Evolutionary conservation across 169 alveolate species (phyloP), one percentile per base, ranked within the genome.

Genomic region (Perkinsus chesapeaki): DNA sequence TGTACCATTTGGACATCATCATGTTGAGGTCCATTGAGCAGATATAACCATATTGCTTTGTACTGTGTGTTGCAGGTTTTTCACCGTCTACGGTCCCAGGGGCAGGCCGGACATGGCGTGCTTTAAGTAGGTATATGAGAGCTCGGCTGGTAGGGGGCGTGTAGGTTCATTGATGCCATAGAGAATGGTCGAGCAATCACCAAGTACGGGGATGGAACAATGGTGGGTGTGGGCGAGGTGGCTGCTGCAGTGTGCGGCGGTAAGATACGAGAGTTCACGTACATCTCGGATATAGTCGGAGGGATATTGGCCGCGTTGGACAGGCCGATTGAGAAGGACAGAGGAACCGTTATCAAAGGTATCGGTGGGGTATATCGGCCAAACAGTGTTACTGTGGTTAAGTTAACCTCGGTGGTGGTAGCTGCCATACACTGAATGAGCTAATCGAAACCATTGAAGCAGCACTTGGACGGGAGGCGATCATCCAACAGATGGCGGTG

Each of bases 61-160:
- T 34, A 39, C 37, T 93, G 91, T 92, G 82, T 91, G 92, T 5
- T 82, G 92, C 19, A 39, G 96, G 12, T 94, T 93, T 92, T 94
- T 94, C 94, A 94, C 96, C 39, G 96, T 94, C 73, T 94, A 93
- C 82, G 96, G 96, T 5, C 96, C 96, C 9, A 91, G 95, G 94
- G 93, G 95, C 9, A n/a, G 95, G 27, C 93, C 95, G 0, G 95
- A 93, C 91, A 93, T 93, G 95, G 95, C 95, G 12, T 39, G 82
- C 0, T 91, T 39, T 90, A 93, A 93, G 93, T 60, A 60, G 23
- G 60, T 16, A 9, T 5, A 43, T 43, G 60, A 43, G 5, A 16
- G 60, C 60, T 43, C 16, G 60, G 60, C 60, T 43, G 60, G 23
- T 43, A 16, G 60, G 60, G 72, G 72, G 72, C 72, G 27, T 19